Evolutionary conservation across 2,329 filamentous ascomycete genomes (phyloP).

Genomic region (Stemphylium vesicarium): DNA sequence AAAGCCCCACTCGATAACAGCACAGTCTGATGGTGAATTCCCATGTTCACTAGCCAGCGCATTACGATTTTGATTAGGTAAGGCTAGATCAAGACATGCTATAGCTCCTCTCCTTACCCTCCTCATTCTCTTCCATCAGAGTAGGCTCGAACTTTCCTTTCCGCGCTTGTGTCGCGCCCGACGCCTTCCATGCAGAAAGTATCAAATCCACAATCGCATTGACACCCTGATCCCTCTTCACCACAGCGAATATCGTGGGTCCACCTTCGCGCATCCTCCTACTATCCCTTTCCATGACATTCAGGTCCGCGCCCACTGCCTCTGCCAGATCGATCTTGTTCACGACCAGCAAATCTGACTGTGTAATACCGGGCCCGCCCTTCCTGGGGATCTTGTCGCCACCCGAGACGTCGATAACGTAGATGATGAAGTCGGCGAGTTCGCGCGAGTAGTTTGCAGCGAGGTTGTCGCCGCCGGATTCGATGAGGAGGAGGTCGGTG

Average conservation of each 20-base stretch:
- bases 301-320: conserved; percentile 86
- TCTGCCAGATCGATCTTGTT: conserved; percentile 97
- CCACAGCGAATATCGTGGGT: conserved; percentile 93
- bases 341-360: conserved; percentile 89
- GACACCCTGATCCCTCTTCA: conserved; percentile 89
- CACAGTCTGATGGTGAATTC: too few relatives aligned
- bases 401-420: conserved; percentile 95
- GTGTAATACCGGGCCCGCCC: conserved; percentile 95
- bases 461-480: conserved; percentile 94
- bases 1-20: too few relatives aligned
- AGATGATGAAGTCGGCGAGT: conserved; percentile 96
- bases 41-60: too few relatives aligned
- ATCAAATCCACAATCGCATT: conserved; percentile 88
- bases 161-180: conserved; percentile 67
- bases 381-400: conserved; percentile 97
- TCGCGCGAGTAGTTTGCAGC: conserved; percentile 96
- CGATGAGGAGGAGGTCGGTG: conserved; percentile 88
- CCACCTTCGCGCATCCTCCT: conserved; percentile 94
- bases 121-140: conserved; percentile 35
- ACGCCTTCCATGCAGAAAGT: conserved; percentile 88
- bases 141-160: conserved; percentile 44
- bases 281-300: conserved; percentile 93
- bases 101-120: conserved; percentile 21
- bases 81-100: conserved; percentile 18
- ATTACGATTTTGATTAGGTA: too few relatives aligned